Conservation (phyloP, 208 protist genomes). For the Trypanosoma avium region DNA sequence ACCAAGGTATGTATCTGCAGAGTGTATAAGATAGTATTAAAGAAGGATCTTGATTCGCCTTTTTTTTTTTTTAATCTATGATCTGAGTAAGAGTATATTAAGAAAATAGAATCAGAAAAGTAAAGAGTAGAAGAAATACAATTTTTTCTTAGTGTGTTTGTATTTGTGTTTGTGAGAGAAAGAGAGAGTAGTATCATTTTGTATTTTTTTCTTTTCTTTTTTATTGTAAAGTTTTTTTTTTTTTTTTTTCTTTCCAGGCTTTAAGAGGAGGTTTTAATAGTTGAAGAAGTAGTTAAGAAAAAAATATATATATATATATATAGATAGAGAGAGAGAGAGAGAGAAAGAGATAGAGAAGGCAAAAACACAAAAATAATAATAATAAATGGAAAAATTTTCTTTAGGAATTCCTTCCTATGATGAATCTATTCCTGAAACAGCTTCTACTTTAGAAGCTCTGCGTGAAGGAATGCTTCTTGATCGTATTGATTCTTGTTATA, state of each 20-base stretch:
- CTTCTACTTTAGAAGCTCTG: not conserved
- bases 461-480: not conserved
- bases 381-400: too few species aligned
- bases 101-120: too few species aligned
- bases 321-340: not conserved
- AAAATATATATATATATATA: not conserved
- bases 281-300: not conserved
- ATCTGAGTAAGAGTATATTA: too few species aligned
- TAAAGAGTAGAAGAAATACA: too few species aligned
- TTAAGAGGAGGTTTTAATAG: too few species aligned
- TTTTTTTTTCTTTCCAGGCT: not conserved
- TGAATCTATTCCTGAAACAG: not conserved
- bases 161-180: not conserved
- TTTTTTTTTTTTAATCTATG: too few species aligned
- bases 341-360: not conserved
- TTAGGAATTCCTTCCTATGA: not conserved
- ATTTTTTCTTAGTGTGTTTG: too few species aligned
- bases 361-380: not conserved
- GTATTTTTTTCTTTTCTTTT: not conserved
- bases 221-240: not conserved
- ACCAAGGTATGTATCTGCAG: too few species aligned
- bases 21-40: too few species aligned
- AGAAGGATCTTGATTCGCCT: too few species aligned
- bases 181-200: not conserved
- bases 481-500: conserved; percentile 9